Evolutionary conservation across 306 rosid genomes (phyloP).

Genomic region (Gillenia trifoliata): DNA sequence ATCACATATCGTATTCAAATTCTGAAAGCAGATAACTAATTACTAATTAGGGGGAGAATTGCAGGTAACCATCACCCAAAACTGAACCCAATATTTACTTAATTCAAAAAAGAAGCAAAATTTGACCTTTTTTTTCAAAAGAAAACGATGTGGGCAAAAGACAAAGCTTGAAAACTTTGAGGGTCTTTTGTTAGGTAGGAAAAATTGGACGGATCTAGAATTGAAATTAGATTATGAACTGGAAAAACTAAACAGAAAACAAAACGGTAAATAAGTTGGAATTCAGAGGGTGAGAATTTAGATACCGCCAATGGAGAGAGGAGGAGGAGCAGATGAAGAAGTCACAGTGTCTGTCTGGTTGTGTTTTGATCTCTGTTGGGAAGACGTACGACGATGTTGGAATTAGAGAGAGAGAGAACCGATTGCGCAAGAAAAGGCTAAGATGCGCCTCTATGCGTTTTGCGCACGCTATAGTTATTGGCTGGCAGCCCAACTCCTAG

Average conservation of each 20-base stretch:
- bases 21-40: background rate
- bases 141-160: background rate
- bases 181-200: background rate
- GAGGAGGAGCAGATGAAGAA: background rate
- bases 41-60: background rate
- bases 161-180: background rate
- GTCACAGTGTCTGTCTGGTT: background rate
- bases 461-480: background rate
- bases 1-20: background rate
- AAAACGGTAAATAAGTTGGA: background rate
- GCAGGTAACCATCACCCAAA: background rate
- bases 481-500: background rate
- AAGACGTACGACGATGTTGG: background rate
- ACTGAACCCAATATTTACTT: background rate
- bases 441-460: background rate
- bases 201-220: conserved; percentile 3
- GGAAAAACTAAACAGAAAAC: background rate
- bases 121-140: background rate
- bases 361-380: background rate
- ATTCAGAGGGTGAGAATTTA: background rate
- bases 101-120: background rate
- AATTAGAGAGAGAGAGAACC: background rate
- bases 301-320: background rate
- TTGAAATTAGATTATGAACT: background rate
- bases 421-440: conserved; percentile 3